Percentiles rank a stretch among this genome's conserved stretches.
phyloP scores from a whole-genome alignment of 495 filamentous ascomycete species.

The Aspergillus incahuasiensis region DNA sequence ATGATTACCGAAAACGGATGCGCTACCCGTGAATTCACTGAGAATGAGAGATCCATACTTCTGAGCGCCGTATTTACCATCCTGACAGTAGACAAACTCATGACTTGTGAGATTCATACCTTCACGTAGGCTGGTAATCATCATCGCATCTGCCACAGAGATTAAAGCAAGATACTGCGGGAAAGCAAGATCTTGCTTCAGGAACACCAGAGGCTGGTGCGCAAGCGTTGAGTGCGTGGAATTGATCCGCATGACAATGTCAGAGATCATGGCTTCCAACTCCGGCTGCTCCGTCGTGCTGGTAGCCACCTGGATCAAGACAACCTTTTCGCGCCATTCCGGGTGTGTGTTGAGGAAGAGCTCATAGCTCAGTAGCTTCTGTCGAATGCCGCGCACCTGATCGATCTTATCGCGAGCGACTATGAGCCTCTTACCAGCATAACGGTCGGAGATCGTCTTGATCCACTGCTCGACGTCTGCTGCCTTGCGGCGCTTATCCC shows the following conservation, averaged over 20 bases:
- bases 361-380: constrained; percentile 89
- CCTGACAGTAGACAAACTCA: constrained; percentile 89
- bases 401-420: constrained; percentile 92
- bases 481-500: constrained; percentile 67
- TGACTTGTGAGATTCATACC: constrained; percentile 94
- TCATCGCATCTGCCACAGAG: constrained; percentile 80
- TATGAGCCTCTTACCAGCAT: constrained; percentile 80
- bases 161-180: constrained; percentile 84
- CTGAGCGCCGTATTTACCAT: constrained; percentile 67
- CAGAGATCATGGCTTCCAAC: constrained; percentile 78
- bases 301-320: constrained; percentile 88
- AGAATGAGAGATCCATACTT: constrained; percentile 85
- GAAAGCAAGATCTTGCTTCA: constrained; percentile 90
- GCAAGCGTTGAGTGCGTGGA: constrained; percentile 80
- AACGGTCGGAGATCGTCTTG: constrained; percentile 69
- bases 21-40: constrained; percentile 89
- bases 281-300: constrained; percentile 83
- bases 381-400: constrained; percentile 79
- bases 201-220: constrained; percentile 87
- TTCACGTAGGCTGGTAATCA: constrained; percentile 89
- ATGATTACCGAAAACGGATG: constrained; percentile 72
- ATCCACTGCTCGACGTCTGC: constrained; percentile 72
- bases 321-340: constrained; percentile 76
- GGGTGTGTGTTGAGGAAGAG: constrained; percentile 90
- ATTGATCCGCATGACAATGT: constrained; percentile 91